phyloP scores from a whole-genome alignment of 441 rosid species.

The Populus trichocarpa region DNA sequence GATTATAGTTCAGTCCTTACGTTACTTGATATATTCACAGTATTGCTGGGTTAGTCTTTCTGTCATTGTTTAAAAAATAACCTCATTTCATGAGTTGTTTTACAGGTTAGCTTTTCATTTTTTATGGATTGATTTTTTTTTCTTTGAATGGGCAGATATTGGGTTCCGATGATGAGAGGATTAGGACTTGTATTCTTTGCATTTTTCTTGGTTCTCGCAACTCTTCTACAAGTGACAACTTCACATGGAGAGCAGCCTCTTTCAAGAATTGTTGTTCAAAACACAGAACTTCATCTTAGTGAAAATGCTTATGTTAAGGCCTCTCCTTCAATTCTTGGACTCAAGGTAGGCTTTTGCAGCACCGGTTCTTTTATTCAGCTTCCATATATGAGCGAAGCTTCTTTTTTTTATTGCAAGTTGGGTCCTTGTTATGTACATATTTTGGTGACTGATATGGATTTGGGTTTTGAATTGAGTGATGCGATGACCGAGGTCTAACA shows the following conservation, averaged over 20 bases:
- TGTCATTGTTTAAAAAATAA: background rate
- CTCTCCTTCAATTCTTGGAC: slow-evolving; percentile 60
- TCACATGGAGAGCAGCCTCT: slow-evolving; percentile 69
- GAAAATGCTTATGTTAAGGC: slow-evolving; percentile 50
- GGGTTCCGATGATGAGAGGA: slow-evolving; percentile 27
- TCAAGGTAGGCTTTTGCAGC: slow-evolving; percentile 32
- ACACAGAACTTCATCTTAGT: slow-evolving; percentile 36
- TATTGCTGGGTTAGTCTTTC: background rate
- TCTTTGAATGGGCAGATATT: slow-evolving; percentile 21
- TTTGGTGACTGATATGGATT: background rate
- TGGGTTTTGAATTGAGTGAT: background rate
- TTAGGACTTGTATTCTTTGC: slow-evolving; percentile 24
- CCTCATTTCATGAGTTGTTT: background rate
- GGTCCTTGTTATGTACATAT: background rate
- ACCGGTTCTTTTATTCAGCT: background rate
- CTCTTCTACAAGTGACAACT: slow-evolving; percentile 26
- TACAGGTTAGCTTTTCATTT: background rate
- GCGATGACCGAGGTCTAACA: background rate
- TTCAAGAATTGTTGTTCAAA: slow-evolving; percentile 52
- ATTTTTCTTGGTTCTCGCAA: slow-evolving; percentile 36
- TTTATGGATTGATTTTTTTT: background rate
- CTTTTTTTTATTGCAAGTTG: background rate
- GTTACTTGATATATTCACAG: background rate
- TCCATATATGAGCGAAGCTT: background rate
- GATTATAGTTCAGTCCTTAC: background rate